Percentiles rank a stretch among this genome's conserved stretches.
These are phyloP conservation scores for Daldinia sp. DNA, from an alignment of 2,329 filamentous ascomycete genomes.

Conservation along the genomic window DNA sequence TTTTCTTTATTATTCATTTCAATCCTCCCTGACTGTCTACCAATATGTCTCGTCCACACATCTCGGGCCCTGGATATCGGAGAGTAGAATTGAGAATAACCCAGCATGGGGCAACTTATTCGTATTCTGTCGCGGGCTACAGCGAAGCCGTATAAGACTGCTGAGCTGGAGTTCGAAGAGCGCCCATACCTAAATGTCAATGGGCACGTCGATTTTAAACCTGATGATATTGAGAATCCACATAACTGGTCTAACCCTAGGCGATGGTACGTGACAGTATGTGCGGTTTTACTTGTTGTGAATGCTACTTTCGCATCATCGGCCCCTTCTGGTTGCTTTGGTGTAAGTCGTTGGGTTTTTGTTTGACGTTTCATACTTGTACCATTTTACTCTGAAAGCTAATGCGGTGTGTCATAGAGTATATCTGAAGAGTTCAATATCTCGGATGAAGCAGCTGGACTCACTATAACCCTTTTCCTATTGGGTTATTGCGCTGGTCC, in stretches of 20 bases:
- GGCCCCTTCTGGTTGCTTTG: conserved; percentile 53
- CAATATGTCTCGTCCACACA: conserved; percentile 7
- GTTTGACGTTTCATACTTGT: background rate
- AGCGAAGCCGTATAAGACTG: conserved; percentile 65
- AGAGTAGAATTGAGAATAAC: conserved; percentile 10
- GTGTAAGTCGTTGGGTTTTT: conserved; percentile 42
- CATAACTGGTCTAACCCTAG: conserved; percentile 60
- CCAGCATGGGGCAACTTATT: conserved; percentile 56
- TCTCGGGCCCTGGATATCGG: background rate
- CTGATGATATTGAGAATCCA: conserved; percentile 64
- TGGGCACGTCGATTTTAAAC: conserved; percentile 64
- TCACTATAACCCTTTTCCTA: conserved; percentile 67
- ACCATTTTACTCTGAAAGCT: conserved; percentile 37
- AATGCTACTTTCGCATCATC: conserved; percentile 68
- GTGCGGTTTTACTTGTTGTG: conserved; percentile 61
- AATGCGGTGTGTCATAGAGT: conserved; percentile 52
- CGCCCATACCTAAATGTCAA: conserved; percentile 61
- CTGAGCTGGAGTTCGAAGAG: conserved; percentile 52
- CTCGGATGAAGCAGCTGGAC: conserved; percentile 59
- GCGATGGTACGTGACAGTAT: conserved; percentile 58
- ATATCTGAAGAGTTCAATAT: conserved; percentile 61
- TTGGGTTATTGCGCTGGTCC: conserved; percentile 70
- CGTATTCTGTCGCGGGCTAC: conserved; percentile 63
- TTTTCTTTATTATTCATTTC: conserved; percentile 2
- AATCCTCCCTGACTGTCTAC: background rate